Evolutionary conservation across 805 yeast species (phyloP).

Genomic region (Schwanniomyces occidentalis): DNA sequence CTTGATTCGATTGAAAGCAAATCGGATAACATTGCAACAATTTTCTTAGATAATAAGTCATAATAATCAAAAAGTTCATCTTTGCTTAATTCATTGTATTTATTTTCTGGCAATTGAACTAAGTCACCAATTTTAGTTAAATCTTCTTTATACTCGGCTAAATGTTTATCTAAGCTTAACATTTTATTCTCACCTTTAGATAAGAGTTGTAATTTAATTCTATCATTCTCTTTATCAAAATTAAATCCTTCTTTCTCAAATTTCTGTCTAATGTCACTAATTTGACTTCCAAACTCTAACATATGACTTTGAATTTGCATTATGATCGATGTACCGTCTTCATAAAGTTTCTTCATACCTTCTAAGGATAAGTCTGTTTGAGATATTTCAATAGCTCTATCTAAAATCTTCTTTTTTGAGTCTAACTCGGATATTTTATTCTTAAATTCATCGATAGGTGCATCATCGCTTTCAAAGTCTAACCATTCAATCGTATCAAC

Average conservation of each 20-base stretch:
- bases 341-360: constrained; percentile 45
- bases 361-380: constrained; percentile 47
- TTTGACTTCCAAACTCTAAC: constrained; percentile 46
- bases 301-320: constrained; percentile 45
- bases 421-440: constrained; percentile 23
- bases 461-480: constrained; percentile 65
- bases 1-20: constrained; percentile 25
- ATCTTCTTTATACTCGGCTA: constrained; percentile 25
- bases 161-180: constrained; percentile 25
- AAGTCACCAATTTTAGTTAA: constrained; percentile 29
- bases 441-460: constrained; percentile 31
- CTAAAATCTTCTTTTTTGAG: constrained; percentile 20
- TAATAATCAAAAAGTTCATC: constrained; percentile 24
- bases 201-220: constrained; percentile 33
- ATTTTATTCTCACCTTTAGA: constrained; percentile 22
- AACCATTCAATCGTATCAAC: constrained; percentile 70
- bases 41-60: constrained; percentile 25
- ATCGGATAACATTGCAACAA: constrained; percentile 31
- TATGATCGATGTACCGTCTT: constrained; percentile 42
- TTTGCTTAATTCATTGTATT: constrained; percentile 24
- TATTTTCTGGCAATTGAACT: constrained; percentile 14
- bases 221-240: constrained; percentile 51
- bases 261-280: constrained; percentile 40
- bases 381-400: constrained; percentile 40
- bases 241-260: constrained; percentile 49